Conservation (phyloP, 148 eudicot species). For the Cornus kousa region DNA sequence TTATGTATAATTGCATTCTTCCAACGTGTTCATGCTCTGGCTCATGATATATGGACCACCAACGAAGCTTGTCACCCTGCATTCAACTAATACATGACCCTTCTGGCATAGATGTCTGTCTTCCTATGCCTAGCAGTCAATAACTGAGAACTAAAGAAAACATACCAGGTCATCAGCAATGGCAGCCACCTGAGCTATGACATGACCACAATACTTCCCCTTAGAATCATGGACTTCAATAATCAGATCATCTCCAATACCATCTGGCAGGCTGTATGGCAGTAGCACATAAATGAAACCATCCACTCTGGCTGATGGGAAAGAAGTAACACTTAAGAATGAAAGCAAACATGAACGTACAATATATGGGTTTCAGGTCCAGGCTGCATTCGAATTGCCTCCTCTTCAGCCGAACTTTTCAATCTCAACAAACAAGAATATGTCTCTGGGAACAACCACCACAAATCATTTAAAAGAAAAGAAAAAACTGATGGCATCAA, state of each 20-base stretch:
- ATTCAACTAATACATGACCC: slow-evolving; percentile 21
- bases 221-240: slow-evolving; percentile 42
- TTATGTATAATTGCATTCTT: slow-evolving; percentile 66
- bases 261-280: slow-evolving; percentile 44
- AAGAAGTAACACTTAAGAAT: background rate
- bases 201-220: slow-evolving; percentile 45
- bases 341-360: slow-evolving; percentile 25
- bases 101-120: background rate
- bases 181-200: slow-evolving; percentile 44
- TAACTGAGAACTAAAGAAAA: background rate
- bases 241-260: slow-evolving; percentile 43
- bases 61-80: slow-evolving; percentile 85
- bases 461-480: background rate
- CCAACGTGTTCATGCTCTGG: slow-evolving; percentile 93
- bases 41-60: slow-evolving; percentile 82
- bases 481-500: background rate
- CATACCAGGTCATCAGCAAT: slow-evolving; percentile 38
- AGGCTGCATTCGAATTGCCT: slow-evolving; percentile 49
- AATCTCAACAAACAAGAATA: slow-evolving; percentile 41
- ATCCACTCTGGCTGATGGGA: background rate
- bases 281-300: background rate
- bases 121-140: background rate
- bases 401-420: slow-evolving; percentile 50
- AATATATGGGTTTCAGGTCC: slow-evolving; percentile 49
- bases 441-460: slow-evolving; percentile 29